These are phyloP conservation scores for Paraphoma sp. DNA, from an alignment of 2,329 filamentous ascomycete species.

Conservation along the genomic window DNA sequence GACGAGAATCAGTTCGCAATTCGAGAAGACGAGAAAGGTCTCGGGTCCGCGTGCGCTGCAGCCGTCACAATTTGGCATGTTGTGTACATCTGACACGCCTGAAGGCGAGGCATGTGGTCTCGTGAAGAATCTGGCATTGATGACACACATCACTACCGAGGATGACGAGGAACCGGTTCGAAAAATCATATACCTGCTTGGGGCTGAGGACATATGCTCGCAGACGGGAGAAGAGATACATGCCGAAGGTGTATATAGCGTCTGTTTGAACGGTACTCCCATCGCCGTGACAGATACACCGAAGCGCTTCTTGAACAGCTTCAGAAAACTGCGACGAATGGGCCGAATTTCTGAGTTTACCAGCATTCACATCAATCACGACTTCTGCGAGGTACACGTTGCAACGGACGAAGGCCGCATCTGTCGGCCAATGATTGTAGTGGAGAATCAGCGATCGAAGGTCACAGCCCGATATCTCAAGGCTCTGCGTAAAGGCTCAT, in stretches of 20 bases:
- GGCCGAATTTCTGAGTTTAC: conserved; percentile 96
- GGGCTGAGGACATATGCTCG: conserved; percentile 80
- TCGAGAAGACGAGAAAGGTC: conserved; percentile 97
- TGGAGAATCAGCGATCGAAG: conserved; percentile 84
- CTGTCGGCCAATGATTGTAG: conserved; percentile 93
- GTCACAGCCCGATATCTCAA: conserved; percentile 80
- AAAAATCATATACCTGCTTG: conserved; percentile 84
- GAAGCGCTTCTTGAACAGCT: conserved; percentile 83
- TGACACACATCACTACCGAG: conserved; percentile 99
- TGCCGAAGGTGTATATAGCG: conserved; percentile 80
- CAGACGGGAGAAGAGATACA: conserved; percentile 89
- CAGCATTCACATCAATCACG: conserved; percentile 93
- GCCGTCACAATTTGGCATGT: conserved; percentile 97
- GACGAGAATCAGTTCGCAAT: conserved; percentile 97
- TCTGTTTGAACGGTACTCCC: conserved; percentile 95
- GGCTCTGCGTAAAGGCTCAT: conserved; percentile 80
- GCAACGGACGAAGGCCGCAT: conserved; percentile 97
- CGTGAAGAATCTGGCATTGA: conserved; percentile 96
- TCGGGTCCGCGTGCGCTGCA: conserved; percentile 94
- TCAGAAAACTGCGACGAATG: conserved; percentile 84
- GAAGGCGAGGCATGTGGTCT: conserved; percentile 98
- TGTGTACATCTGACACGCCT: conserved; percentile 95
- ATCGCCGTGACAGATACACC: conserved; percentile 86
- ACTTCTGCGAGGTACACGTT: conserved; percentile 90
- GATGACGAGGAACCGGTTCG: conserved; percentile 91